Percentiles rank a stretch among this genome's conserved stretches.
These are phyloP conservation scores for Xenoacremonium recifei DNA, from an alignment of 2,329 filamentous ascomycete genomes.

Conservation along the genomic window DNA sequence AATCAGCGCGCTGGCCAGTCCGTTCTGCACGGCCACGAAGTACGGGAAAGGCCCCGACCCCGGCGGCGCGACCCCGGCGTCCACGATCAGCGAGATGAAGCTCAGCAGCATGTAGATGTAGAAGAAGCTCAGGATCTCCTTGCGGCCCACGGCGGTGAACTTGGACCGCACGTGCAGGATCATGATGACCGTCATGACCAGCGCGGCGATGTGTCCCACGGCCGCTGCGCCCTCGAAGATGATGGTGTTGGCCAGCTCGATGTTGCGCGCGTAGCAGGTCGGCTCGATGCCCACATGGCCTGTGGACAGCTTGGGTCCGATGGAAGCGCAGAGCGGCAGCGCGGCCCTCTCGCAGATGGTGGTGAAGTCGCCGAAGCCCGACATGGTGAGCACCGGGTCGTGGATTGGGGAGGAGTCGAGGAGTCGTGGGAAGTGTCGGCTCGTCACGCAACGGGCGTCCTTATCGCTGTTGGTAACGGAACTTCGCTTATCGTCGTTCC, in stretches of 20 bases:
- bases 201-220: constrained; percentile 86
- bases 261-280: constrained; percentile 88
- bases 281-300: constrained; percentile 78
- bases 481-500: no score
- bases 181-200: constrained; percentile 96
- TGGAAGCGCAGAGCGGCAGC: constrained; percentile 81
- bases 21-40: constrained; percentile 85
- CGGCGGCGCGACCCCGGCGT: constrained; percentile 88
- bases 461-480: no score
- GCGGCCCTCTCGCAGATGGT: constrained; percentile 81
- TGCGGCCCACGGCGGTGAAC: constrained; percentile 88
- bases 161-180: constrained; percentile 95
- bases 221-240: constrained; percentile 93
- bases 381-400: no score
- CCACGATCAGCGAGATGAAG: constrained; percentile 83
- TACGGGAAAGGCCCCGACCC: constrained; percentile 81
- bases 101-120: constrained; percentile 93
- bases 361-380: constrained; percentile 90
- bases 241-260: constrained; percentile 96
- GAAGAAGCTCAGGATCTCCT: constrained; percentile 84
- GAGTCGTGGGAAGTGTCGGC: no score
- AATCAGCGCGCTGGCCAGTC: constrained; percentile 79
- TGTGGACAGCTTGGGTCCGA: constrained; percentile 72
- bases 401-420: no score
- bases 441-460: no score